Evolutionary conservation across 495 filamentous ascomycete genomes (phyloP).

Genomic region (Lineolata rhizophorae): DNA sequence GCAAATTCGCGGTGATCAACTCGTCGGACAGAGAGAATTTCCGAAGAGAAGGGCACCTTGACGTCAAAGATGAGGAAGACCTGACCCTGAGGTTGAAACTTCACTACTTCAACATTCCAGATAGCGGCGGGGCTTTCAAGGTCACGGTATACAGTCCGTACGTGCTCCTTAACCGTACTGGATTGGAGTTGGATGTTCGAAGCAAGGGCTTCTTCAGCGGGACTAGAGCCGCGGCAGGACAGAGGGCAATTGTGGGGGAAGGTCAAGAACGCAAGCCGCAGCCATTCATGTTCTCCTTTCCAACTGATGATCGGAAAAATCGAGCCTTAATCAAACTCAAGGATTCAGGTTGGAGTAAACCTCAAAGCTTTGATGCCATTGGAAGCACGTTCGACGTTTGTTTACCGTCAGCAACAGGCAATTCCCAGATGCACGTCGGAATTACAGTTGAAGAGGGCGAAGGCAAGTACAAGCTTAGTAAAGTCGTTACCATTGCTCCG

Average conservation of each 20-base stretch:
- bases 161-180: conserved; percentile 85
- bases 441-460: conserved; percentile 74
- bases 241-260: conserved; percentile 33
- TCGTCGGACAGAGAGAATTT: conserved; percentile 75
- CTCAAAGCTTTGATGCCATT: conserved; percentile 96
- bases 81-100: conserved; percentile 60
- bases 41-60: conserved; percentile 54
- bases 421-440: conserved; percentile 73
- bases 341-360: conserved; percentile 85
- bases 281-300: conserved; percentile 92
- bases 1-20: conserved; percentile 94
- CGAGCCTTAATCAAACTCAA: conserved; percentile 68
- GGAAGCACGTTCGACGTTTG: conserved; percentile 74
- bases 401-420: conserved; percentile 44
- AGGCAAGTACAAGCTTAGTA: conserved; percentile 93
- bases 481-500: conserved; percentile 81
- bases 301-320: conserved; percentile 68
- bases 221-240: conserved; percentile 60
- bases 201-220: conserved; percentile 72
- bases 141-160: conserved; percentile 87
- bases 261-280: conserved; percentile 39
- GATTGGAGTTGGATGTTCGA: conserved; percentile 68
- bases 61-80: conserved; percentile 63
- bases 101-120: conserved; percentile 79
- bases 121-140: conserved; percentile 91